Conservation (phyloP, 345 rosid species). For the Cochlearia excelsa region DNA sequence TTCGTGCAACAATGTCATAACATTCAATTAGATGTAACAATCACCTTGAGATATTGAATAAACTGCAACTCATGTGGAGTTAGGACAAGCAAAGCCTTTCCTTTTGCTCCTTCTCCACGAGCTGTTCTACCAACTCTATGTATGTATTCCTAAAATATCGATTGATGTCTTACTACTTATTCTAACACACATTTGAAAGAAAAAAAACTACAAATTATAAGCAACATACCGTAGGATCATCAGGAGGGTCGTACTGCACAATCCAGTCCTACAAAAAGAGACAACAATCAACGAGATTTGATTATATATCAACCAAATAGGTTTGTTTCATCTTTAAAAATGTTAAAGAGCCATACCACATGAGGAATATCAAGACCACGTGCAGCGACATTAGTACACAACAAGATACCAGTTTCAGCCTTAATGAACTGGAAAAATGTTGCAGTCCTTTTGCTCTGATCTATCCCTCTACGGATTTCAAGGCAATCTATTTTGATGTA, state of each 20-base stretch:
- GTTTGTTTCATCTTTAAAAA: background rate
- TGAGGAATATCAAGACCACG: conserved; percentile 98
- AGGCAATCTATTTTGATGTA: conserved; percentile 76
- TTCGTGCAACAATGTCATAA: background rate
- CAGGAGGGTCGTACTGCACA: conserved; percentile 97
- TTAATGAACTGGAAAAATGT: conserved; percentile 90
- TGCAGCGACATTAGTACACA: conserved; percentile 94
- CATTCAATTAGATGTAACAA: background rate
- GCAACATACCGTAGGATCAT: conserved; percentile 70
- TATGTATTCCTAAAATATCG: conserved; percentile 66
- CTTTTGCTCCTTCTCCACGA: conserved; percentile 97
- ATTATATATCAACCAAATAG: background rate
- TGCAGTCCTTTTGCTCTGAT: conserved; percentile 83
- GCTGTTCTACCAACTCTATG: conserved; percentile 99
- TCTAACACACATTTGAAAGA: background rate
- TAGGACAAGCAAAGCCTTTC: conserved; percentile 82
- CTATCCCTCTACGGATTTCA: conserved; percentile 88
- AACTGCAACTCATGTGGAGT: conserved; percentile 84
- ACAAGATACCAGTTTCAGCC: conserved; percentile 83
- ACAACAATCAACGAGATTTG: conserved; percentile 2
- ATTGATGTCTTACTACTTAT: background rate
- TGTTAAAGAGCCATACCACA: conserved; percentile 55
- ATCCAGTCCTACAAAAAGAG: conserved; percentile 80
- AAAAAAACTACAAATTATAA: background rate
- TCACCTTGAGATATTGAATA: conserved; percentile 79